These are phyloP conservation scores for Rasamsonia emersonii DNA, from an alignment of 2,329 filamentous ascomycete genomes.

Conservation along the genomic window DNA sequence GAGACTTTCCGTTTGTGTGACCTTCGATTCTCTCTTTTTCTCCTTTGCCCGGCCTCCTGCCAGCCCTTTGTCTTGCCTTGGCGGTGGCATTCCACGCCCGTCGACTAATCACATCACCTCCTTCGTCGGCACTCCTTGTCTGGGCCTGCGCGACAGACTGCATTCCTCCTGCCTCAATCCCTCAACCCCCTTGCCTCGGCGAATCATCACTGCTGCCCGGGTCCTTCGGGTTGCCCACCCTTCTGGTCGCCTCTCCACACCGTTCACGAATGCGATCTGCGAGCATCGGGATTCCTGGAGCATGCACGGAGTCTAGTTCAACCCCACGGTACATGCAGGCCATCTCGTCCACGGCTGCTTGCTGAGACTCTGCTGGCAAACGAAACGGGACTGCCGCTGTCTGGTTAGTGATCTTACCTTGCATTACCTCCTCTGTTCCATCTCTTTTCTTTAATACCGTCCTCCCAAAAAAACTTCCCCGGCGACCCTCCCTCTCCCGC, in stretches of 20 bases:
- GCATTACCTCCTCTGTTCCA: too few relatives aligned
- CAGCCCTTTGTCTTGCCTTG: constrained; percentile 26
- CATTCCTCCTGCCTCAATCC: constrained; percentile 23
- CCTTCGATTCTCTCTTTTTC: constrained; percentile 12
- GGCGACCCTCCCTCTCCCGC: too few relatives aligned
- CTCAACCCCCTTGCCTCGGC: constrained; percentile 25
- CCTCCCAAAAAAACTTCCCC: too few relatives aligned
- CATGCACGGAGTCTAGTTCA: constrained; percentile 34
- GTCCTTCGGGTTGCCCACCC: constrained; percentile 20
- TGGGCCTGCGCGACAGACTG: constrained; percentile 16
- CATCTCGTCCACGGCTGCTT: constrained; percentile 15
- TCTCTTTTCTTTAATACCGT: too few relatives aligned
- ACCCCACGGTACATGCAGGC: constrained; percentile 20
- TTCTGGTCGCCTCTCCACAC: constrained; percentile 18
- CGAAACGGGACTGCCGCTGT: not conserved
- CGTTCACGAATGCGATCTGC: constrained; percentile 30
- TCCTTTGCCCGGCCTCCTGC: constrained; percentile 6
- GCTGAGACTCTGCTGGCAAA: constrained; percentile 14
- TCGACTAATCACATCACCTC: constrained; percentile 25
- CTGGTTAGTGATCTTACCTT: constrained; percentile 1
- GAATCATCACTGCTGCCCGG: constrained; percentile 22
- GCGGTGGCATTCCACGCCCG: constrained; percentile 25
- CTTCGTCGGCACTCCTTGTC: constrained; percentile 12
- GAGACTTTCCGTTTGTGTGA: too few relatives aligned
- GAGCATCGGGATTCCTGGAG: constrained; percentile 30